Evolutionary conservation across 2,329 filamentous ascomycete species (phyloP).

Genomic region (Nemania sp.): DNA sequence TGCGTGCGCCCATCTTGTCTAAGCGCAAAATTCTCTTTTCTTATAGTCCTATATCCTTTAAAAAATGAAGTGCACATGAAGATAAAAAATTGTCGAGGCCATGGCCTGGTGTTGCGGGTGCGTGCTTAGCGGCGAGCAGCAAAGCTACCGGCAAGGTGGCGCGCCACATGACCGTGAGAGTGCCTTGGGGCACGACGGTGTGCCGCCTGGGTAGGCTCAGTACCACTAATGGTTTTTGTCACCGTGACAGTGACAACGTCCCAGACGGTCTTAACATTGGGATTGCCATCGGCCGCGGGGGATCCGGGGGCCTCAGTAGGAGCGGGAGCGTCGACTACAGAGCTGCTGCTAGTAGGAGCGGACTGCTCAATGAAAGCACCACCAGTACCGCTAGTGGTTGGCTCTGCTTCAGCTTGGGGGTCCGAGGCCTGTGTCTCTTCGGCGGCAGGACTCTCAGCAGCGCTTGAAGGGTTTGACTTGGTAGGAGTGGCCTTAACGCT

Average conservation of each 20-base stretch:
- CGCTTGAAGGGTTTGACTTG: not conserved
- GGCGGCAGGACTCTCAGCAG: not conserved
- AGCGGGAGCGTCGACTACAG: conserved; percentile 23
- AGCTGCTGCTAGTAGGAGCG: conserved; percentile 19
- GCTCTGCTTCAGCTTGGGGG: conserved; percentile 12
- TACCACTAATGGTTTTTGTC: conserved; percentile 25
- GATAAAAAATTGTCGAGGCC: not conserved
- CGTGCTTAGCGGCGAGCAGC: conserved; percentile 30
- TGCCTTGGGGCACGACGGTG: conserved; percentile 29
- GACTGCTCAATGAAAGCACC: conserved; percentile 41
- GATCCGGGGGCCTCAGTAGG: conserved; percentile 30
- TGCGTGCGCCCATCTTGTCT: not conserved
- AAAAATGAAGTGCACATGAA: conserved; percentile 2
- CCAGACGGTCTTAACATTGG: conserved; percentile 45
- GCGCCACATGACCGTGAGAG: conserved; percentile 32
- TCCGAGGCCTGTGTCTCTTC: not conserved
- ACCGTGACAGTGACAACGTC: conserved; percentile 52
- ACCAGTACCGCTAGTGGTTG: conserved; percentile 34
- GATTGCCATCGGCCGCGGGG: conserved; percentile 29
- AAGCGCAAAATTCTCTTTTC: not conserved
- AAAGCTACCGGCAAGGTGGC: conserved; percentile 27
- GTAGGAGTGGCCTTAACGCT: not conserved
- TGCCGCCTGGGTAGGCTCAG: conserved; percentile 27
- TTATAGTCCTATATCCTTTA: not conserved
- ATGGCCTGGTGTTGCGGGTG: no score